A percentile compares a stretch with the other conserved stretches of the same genome.
phyloP scores from a whole-genome alignment of 2,329 filamentous ascomycete species.

The Dichotomopilus funicola region DNA sequence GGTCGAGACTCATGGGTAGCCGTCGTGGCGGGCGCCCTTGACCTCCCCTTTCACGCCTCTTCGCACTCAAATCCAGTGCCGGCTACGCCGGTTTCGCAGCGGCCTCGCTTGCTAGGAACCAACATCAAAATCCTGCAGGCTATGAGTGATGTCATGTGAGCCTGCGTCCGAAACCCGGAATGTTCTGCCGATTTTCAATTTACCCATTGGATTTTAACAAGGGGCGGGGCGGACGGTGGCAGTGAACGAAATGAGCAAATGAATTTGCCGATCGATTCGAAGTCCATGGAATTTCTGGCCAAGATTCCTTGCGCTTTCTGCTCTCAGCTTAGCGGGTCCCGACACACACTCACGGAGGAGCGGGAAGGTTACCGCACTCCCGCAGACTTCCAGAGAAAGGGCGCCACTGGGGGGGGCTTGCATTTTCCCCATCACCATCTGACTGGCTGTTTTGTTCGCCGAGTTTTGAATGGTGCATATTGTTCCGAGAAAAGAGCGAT shows the following conservation, averaged over 20 bases:
- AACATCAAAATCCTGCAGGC: not conserved
- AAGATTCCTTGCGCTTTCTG: slow-evolving; percentile 12
- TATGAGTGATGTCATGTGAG: slow-evolving; percentile 16
- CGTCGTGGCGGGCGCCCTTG: too few relatives aligned
- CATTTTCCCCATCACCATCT: not conserved
- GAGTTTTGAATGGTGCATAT: not conserved
- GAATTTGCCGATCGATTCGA: slow-evolving; percentile 9
- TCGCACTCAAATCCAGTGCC: not conserved
- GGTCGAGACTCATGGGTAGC: too few relatives aligned
- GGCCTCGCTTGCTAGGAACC: not conserved
- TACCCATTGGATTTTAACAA: slow-evolving; percentile 8
- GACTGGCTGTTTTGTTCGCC: not conserved
- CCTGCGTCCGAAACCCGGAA: slow-evolving; percentile 8
- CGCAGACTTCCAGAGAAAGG: not conserved
- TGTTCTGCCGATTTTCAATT: slow-evolving; percentile 13
- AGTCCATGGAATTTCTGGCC: slow-evolving; percentile 12
- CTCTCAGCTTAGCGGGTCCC: slow-evolving; percentile 9
- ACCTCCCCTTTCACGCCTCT: not conserved
- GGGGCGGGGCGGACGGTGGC: not conserved
- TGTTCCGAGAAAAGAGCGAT: not conserved
- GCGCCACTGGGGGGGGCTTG: not conserved
- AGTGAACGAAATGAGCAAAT: slow-evolving; percentile 3
- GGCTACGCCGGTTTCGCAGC: not conserved
- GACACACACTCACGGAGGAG: not conserved
- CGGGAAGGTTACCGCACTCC: not conserved